Conservation (phyloP, 1,284 basidiomycete species). For the Pisolithus thermaeus region DNA sequence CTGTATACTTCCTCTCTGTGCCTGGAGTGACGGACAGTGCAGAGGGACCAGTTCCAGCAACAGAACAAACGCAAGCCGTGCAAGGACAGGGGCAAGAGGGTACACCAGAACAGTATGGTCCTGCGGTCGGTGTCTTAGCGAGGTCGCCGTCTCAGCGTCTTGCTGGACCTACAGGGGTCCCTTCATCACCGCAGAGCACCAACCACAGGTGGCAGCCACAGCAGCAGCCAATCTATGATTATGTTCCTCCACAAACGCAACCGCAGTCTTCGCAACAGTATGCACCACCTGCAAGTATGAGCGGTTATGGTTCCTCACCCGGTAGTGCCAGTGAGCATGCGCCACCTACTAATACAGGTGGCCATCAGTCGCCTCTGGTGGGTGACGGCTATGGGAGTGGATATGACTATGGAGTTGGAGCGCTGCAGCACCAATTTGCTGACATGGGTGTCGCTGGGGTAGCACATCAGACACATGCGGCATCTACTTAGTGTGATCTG, state of each 20-base stretch:
- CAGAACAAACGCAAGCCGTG: constrained; percentile 2
- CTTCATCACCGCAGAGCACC: constrained; percentile 4
- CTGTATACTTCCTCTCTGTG: constrained; percentile 70
- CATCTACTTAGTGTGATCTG: constrained; percentile 14
- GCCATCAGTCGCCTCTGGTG: constrained; percentile 2
- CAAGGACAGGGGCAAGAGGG: constrained; percentile 11
- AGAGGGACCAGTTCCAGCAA: constrained; percentile 1
- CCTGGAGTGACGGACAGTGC: constrained; percentile 55
- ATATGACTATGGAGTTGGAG: constrained; percentile 19
- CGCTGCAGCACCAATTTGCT: constrained; percentile 28
- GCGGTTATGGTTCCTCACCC: constrained; percentile 2
- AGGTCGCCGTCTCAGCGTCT: background rate
- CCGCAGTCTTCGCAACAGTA: constrained; percentile 12
- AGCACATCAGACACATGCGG: constrained; percentile 19
- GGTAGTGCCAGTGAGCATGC: constrained; percentile 21
- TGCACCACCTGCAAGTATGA: constrained; percentile 1
- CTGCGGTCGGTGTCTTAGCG: background rate
- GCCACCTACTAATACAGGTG: constrained; percentile 4
- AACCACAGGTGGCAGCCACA: background rate
- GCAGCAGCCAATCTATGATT: constrained; percentile 11
- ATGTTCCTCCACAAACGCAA: constrained; percentile 12
- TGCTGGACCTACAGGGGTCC: background rate
- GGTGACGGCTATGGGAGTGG: constrained; percentile 15
- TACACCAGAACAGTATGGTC: background rate
- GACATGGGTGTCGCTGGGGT: constrained; percentile 23